Evolutionary conservation across 1,284 basidiomycete genomes (phyloP), one percentile per base, ranked within the genome.

Genomic region (Ustilago loliicola): DNA sequence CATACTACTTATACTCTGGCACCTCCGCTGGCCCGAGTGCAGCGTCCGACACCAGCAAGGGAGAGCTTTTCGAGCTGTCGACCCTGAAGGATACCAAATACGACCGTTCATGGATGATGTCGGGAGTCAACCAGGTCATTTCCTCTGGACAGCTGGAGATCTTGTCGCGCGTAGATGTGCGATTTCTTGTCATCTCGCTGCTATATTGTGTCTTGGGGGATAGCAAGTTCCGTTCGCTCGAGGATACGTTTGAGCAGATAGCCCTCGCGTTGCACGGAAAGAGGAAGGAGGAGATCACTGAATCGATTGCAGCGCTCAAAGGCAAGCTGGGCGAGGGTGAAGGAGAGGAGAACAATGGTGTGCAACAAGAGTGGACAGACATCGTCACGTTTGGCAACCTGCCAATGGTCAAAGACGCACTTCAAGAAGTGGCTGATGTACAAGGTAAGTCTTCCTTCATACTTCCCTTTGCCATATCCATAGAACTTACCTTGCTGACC

Each of bases 101-200:
- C 52, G 65, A 72, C 25, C 74, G 74, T 38, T 66, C 66, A 6
- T 77, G 74, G 74, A 68, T 77, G 62, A 45, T 77, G 19, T 65
- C 65, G 1, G 47, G 29, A 13, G 32, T 68, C 9, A 66, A 77
- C 48, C n/a, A 56, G 27, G 69, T 77, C 1, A 42, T 77, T 8
- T 66, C 66, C 1, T 62, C 61, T 2, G 74, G 61, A 0, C 74
- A 69, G 13, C 40, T 77, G 17, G 74, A 72, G 52, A 69, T 77
- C 23, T 23, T 77, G 3, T 58, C 69, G 8, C 57, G 32, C 0
- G 34, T 72, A 1, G 74, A 77, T 30, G 62, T 45, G 23, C 42
- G 69, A 15, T 77, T 77, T 17, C n/a, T 77, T 8, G 52, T 72
- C 19, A 29, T 69, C 2, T 56, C 66, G 30, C 21, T 68, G 19